phyloP scores from a whole-genome alignment of 805 yeast genomes.

The Zygosaccharomyces pseudorouxii region DNA sequence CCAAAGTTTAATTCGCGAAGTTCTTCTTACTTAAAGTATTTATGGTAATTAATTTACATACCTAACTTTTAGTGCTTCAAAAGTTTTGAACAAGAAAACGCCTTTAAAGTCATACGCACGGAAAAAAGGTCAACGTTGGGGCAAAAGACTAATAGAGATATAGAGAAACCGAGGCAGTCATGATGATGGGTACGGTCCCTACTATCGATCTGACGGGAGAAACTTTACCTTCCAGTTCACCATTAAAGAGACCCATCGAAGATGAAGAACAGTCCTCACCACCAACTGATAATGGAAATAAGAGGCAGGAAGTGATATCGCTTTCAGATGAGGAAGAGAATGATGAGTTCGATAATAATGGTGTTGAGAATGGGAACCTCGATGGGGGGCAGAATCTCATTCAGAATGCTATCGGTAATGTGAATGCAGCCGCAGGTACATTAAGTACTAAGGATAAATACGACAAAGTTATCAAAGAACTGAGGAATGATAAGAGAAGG shows the following conservation, averaged over 20 bases:
- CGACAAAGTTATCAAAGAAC: not conserved
- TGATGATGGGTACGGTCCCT: constrained; percentile 7
- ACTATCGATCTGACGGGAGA: constrained; percentile 24
- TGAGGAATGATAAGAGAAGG: constrained; percentile 1
- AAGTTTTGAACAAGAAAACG: not conserved
- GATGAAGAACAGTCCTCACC: constrained; percentile 2
- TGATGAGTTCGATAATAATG: not conserved
- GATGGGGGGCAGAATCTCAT: not conserved
- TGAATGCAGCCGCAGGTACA: constrained; percentile 30
- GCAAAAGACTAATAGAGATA: not conserved
- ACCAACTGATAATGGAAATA: not conserved
- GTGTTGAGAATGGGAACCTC: not conserved
- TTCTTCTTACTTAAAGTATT: constrained; percentile 1
- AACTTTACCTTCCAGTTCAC: constrained; percentile 3
- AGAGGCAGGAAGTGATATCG: constrained; percentile 2
- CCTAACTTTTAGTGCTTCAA: not conserved
- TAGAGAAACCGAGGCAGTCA: not conserved
- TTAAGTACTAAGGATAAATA: not conserved
- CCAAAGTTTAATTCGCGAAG: not conserved
- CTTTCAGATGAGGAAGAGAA: constrained; percentile 5
- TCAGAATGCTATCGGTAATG: constrained; percentile 21
- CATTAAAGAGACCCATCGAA: constrained; percentile 2
- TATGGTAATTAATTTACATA: not conserved
- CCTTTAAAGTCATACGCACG: not conserved
- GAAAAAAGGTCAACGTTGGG: not conserved